Base-by-base conservation (phyloP, 768 basidiomycete species). In the Boletus rubescentipes region DNA sequence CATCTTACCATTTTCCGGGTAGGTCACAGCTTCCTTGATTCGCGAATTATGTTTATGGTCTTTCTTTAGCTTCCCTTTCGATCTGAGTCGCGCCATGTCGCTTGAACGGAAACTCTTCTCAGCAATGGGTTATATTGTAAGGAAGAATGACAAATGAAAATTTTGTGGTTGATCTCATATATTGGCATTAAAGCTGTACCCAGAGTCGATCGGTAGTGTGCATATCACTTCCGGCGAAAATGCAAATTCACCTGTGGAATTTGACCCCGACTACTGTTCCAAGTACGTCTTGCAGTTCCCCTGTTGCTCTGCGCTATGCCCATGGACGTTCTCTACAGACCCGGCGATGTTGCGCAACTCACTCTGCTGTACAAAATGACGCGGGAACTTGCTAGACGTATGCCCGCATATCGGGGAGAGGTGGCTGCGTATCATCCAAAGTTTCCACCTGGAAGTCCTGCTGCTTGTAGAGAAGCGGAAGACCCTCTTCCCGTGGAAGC, bases 341-440 rank as follows among this genome's bases (percentile, higher is more conserved):
- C 49, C 2, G 21, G 72, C 29, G 53, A 54, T n/a, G 15, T 54
- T 4, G 46, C 14, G 1, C 18, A 42, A 4, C 34, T 54, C 18
- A 42, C 8, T 9, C 4, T 80, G 75, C 72, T 62, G 0, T 87
- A 85, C 65, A 87, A 87, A 58, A 76, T 75, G 49, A 49, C 63
- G 4, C 75, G 84, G 2, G 85, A 87, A 67, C 57, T 82, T 10
- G 70, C 73, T 4, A 77, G 86, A 34, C 79, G 85, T 15, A 79
- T 85, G 78, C 61, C 71, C 6, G 45, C 45, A 7, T 68, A 64
- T 46, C 62, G 65, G 0, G 67, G 67, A 26, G 67, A 67, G 36
- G 43, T 51, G 2, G 9, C 53, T 14, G 11, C n/a, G 0, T 9
- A 23, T 15, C 65, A 68, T 26, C 75, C 75, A 2, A 20, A 50